Evolutionary conservation across 1,284 basidiomycete genomes (phyloP).

Genomic region (Schizopora paradoxa): DNA sequence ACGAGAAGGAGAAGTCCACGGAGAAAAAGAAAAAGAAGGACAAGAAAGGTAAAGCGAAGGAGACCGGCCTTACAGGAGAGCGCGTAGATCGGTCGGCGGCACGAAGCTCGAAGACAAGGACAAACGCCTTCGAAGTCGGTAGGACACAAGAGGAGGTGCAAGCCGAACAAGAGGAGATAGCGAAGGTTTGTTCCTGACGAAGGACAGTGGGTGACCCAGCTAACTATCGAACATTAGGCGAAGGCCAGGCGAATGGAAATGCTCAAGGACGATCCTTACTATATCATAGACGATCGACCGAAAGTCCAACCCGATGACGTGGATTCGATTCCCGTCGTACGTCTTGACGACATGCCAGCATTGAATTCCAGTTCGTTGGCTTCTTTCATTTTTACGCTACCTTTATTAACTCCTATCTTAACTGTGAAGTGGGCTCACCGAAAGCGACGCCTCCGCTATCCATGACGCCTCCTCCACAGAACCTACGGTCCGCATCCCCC

Average conservation of each 20-base stretch:
- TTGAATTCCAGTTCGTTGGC: conserved; percentile 34
- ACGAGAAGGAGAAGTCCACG: conserved; percentile 27
- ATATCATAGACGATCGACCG: conserved; percentile 64
- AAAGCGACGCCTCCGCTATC: neutral
- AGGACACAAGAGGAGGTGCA: conserved; percentile 9
- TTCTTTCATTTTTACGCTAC: neutral
- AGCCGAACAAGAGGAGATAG: conserved; percentile 11
- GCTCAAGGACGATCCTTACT: conserved; percentile 82
- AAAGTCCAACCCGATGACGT: conserved; percentile 53
- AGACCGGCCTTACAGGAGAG: conserved; percentile 27
- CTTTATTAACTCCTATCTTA: conserved; percentile 18
- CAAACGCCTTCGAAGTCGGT: conserved; percentile 2
- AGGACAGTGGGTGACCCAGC: neutral
- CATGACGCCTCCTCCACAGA: neutral
- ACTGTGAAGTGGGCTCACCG: conserved; percentile 21
- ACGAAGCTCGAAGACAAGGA: conserved; percentile 32
- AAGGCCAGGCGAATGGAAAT: conserved; percentile 70
- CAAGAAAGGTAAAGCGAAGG: conserved; percentile 48
- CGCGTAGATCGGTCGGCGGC: conserved; percentile 26
- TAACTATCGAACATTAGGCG: conserved; percentile 40
- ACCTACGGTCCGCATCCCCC: conserved; percentile 9
- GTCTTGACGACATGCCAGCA: conserved; percentile 64
- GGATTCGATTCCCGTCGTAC: conserved; percentile 82
- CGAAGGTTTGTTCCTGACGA: no score
- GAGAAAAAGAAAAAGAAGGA: conserved; percentile 35